These are phyloP conservation scores for Rutstroemia sp. DNA, from an alignment of 2,329 filamentous ascomycete genomes.

Conservation along the genomic window DNA sequence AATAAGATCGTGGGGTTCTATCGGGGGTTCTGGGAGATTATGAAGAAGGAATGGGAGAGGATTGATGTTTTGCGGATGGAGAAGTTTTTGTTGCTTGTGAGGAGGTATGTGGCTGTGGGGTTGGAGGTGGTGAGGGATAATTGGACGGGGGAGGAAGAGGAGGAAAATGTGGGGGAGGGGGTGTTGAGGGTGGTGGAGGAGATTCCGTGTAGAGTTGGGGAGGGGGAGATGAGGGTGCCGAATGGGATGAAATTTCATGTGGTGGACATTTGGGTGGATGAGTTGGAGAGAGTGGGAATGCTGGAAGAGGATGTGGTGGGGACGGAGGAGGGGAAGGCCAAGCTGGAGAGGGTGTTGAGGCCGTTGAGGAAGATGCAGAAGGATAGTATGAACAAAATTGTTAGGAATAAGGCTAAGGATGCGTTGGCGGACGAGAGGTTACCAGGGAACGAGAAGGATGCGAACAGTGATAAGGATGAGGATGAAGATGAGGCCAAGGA, in stretches of 20 bases:
- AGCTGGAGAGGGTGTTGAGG: constrained; percentile 33
- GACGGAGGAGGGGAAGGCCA: constrained; percentile 29
- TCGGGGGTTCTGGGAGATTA: constrained; percentile 63
- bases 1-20: constrained; percentile 40
- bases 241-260: constrained; percentile 83
- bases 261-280: constrained; percentile 86
- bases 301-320: constrained; percentile 34
- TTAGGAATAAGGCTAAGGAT: constrained; percentile 63
- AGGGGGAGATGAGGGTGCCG: constrained; percentile 45
- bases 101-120: constrained; percentile 68
- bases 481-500: constrained; percentile 30
- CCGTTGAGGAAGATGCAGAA: constrained; percentile 37
- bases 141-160: constrained; percentile 24
- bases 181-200: constrained; percentile 41
- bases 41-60: constrained; percentile 60
- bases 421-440: constrained; percentile 68
- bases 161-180: constrained; percentile 26
- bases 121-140: constrained; percentile 38
- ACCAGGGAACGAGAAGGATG: constrained; percentile 43
- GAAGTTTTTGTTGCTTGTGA: constrained; percentile 83
- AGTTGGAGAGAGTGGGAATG: constrained; percentile 65
- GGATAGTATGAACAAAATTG: constrained; percentile 59
- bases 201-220: constrained; percentile 29
- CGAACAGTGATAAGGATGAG: constrained; percentile 16
- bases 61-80: constrained; percentile 77